phyloP scores from a whole-genome alignment of 768 basidiomycete genomes.

The Lentinus brumalis region DNA sequence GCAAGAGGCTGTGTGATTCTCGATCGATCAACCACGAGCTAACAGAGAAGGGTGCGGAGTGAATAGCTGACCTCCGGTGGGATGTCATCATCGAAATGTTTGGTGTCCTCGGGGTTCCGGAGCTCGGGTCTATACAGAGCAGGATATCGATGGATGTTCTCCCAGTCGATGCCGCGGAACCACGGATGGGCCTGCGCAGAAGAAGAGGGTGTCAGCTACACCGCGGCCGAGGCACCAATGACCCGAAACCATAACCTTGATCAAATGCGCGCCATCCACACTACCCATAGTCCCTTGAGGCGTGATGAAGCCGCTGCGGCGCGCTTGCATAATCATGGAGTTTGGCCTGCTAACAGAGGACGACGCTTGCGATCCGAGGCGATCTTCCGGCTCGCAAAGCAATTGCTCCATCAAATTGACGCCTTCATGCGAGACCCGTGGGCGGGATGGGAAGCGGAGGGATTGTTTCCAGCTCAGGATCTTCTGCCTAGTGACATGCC shows the following conservation, averaged over 20 bases:
- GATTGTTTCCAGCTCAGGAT: slow-evolving; percentile 94
- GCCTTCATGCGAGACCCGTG: slow-evolving; percentile 84
- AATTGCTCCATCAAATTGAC: slow-evolving; percentile 86
- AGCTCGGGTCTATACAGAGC: slow-evolving; percentile 93
- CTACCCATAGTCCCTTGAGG: slow-evolving; percentile 48
- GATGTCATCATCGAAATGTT: slow-evolving; percentile 95
- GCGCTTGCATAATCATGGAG: slow-evolving; percentile 71
- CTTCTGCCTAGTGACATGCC: slow-evolving; percentile 95
- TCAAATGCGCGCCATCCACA: slow-evolving; percentile 84
- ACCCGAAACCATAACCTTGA: slow-evolving; percentile 61
- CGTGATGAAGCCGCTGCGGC: slow-evolving; percentile 72
- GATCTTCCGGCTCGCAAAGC: slow-evolving; percentile 94
- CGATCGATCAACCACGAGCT: background rate
- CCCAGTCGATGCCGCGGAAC: slow-evolving; percentile 92
- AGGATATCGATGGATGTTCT: slow-evolving; percentile 76
- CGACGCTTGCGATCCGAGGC: slow-evolving; percentile 76
- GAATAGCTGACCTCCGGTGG: slow-evolving; percentile 69
- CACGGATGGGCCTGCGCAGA: slow-evolving; percentile 73
- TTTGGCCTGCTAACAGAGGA: slow-evolving; percentile 74
- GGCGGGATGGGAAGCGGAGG: slow-evolving; percentile 83
- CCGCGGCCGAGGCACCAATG: slow-evolving; percentile 2
- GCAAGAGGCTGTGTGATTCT: slow-evolving; percentile 65
- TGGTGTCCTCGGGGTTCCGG: slow-evolving; percentile 79
- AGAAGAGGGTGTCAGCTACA: background rate
- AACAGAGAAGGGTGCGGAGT: background rate